Base-by-base conservation (phyloP, 768 basidiomycete species). In the Boletus sp. region DNA sequence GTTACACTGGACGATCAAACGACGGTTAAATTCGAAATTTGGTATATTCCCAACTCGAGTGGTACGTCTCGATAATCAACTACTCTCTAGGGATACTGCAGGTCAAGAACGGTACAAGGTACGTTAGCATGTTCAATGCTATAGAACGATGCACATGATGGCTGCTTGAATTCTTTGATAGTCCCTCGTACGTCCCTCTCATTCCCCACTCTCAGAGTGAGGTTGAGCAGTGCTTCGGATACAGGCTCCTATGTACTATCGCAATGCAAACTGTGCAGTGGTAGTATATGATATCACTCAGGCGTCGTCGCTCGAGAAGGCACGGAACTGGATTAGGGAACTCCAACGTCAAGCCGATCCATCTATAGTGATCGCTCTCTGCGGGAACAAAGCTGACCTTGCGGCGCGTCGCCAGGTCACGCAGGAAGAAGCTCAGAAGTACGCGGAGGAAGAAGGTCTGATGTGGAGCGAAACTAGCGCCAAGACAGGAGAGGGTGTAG, bases 271-370 rank as follows among this genome's bases (percentile, higher is more conserved):
- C 67, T 94, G 92, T 66, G 93, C 94, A 28, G 91, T 96, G 29
- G 94, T 94, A 47, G 93, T 94, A 20, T 96, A 94, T 71, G 97
- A 99, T 75, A 95, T 99, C 72, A 98, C 97, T 41, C 90, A 93
- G 69, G 71, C 88, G 8, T 80, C 92, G 24, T 96, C 95, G 2
- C 83, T 96, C 60, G 92, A 96, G 77, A 97, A 96, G 76, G 96
- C 96, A 30, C 89, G 90, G 64, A 87, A 87, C 61, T 98, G 96
- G 96, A 95, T 98, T 70, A 83, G 90, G 50, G 95, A 98, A 73
- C 85, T 98, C 3, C 94, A 97, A 69, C 92, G 95, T 53, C 95
- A 98, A 76, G 96, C 95, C 55, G 96, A 98, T 71, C 95, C 96
- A 7, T 91, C 89, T 44, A 98, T 97, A 78, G 85, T 96, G 65